Evolutionary conservation across 352 stramenopile genomes (phyloP), one percentile per base, ranked within the genome.

Genomic region (Pythium sukuiense): DNA sequence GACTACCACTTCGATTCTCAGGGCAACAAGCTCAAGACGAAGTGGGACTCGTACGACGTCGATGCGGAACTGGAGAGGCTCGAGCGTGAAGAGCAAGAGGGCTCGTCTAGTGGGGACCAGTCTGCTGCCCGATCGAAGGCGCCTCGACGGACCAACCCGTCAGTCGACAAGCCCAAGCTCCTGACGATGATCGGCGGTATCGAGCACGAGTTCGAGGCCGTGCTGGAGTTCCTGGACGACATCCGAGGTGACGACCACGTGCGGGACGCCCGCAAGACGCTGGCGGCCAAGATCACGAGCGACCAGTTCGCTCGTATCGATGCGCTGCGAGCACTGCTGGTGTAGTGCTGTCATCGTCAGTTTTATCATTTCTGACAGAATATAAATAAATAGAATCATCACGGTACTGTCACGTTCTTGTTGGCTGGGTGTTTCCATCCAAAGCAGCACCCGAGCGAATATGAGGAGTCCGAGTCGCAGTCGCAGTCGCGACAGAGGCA

Each of bases 1-100:
- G 86, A 92, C 66, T 95, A 95, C 67, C 86, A 93, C 58, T 93
- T 95, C 32, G 84, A 95, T 67, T 95, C 84, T 30, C 55, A 90
- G 5, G 86, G 86, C 59, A 93, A 91, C 72, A 95, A 95, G 63
- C 79, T 95, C 61, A 92, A 91, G 70, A 93, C 84, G 30, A 93
- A 95, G 63, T 93, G 86, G 86, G 86, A 95, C 62, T 76, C 67
- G 20, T 95, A 90, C 64, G 77, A 95, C 53, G 84, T 90, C 12
- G 86, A 93, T 37, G 86, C 83, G 0, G 86, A 95, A 70, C 71
- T 95, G 5, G 72, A 92, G 35, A 73, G 69, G 6, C 73, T 95
- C 6, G 86, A 95, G 35, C 57, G 79, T 8, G 75, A 85, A 18
- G 84, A 95, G 9, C 39, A 73, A 12, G 32, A 65, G n/a, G 43